These are phyloP conservation scores for Penicillium herquei DNA, from an alignment of 495 filamentous ascomycete genomes.

Conservation along the genomic window DNA sequence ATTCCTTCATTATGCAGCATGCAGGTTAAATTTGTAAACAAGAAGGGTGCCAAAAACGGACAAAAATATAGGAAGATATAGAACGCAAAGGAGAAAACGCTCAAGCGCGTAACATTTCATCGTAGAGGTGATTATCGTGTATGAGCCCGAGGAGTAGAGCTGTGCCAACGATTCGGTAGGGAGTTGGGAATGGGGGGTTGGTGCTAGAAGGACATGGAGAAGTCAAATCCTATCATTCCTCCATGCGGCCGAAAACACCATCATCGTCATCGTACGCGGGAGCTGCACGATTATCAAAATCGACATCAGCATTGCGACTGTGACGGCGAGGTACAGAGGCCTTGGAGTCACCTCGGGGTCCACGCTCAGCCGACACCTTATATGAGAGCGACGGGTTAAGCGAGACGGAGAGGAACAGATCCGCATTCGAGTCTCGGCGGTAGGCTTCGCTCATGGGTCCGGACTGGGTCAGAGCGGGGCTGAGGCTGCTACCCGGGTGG, in stretches of 20 bases:
- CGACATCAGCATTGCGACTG: constrained; percentile 69
- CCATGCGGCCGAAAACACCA: constrained; percentile 93
- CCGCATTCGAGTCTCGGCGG: constrained; percentile 34
- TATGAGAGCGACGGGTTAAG: constrained; percentile 49
- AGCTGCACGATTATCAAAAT: constrained; percentile 63
- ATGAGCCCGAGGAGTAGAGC: no score
- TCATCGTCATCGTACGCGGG: constrained; percentile 90
- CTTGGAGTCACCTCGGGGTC: constrained; percentile 32
- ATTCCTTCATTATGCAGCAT: constrained; percentile 23
- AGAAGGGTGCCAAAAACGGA: constrained; percentile 16
- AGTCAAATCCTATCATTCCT: constrained; percentile 57
- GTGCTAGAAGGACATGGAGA: neutral
- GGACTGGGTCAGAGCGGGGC: constrained; percentile 26
- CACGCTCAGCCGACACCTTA: constrained; percentile 49
- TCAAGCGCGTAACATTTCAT: constrained; percentile 45
- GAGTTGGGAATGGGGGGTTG: neutral
- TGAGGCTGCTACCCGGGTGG: constrained; percentile 23
- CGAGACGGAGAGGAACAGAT: constrained; percentile 39
- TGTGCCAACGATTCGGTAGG: no score
- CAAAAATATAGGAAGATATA: no score
- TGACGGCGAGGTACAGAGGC: constrained; percentile 47
- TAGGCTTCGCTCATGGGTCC: constrained; percentile 39
- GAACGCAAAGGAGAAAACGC: constrained; percentile 20
- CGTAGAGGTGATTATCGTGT: constrained; percentile 23
- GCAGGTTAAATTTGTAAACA: constrained; percentile 26